A percentile compares a stretch with the other conserved stretches of the same genome.
These are phyloP conservation scores for Phaeosphaeria sp. DNA, from an alignment of 2,329 filamentous ascomycete genomes.

Conservation along the genomic window DNA sequence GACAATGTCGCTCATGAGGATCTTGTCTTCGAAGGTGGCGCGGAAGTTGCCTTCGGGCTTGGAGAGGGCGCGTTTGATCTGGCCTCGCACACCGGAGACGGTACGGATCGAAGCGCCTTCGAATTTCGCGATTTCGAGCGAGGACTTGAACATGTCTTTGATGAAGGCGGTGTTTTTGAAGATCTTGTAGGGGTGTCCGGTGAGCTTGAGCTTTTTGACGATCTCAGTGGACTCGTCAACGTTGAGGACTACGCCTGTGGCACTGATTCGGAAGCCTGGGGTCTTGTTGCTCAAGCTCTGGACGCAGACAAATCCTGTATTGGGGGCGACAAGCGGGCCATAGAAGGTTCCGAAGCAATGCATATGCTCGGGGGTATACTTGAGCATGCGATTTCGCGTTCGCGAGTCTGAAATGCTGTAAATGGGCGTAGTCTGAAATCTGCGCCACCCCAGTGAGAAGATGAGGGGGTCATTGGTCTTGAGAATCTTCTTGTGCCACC, in stretches of 20 bases:
- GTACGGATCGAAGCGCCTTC: constrained; percentile 96
- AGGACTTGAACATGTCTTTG: constrained; percentile 95
- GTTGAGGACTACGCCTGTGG: constrained; percentile 89
- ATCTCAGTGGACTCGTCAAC: constrained; percentile 97
- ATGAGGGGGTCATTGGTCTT: constrained; percentile 98
- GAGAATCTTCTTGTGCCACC: constrained; percentile 99
- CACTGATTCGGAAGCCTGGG: constrained; percentile 91
- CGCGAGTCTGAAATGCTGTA: constrained; percentile 96
- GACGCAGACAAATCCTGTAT: constrained; percentile 93
- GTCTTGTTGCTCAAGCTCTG: constrained; percentile 85
- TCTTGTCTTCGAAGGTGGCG: constrained; percentile 98
- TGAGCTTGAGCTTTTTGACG: constrained; percentile 98
- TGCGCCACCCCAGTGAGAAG: constrained; percentile 93
- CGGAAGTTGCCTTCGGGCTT: constrained; percentile 96
- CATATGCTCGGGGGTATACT: constrained; percentile 99
- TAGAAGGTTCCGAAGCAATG: constrained; percentile 98
- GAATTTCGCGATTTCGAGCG: constrained; percentile 96
- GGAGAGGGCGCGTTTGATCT: constrained; percentile 93
- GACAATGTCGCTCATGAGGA: constrained; percentile 94
- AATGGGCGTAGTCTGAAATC: constrained; percentile 90
- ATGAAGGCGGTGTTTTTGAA: constrained; percentile 99
- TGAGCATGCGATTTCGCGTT: constrained; percentile 95
- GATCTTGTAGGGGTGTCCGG: constrained; percentile 92
- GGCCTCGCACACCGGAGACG: constrained; percentile 91
- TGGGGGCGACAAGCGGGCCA: constrained; percentile 91